Evolutionary conservation across 129 eudicot genomes (phyloP).

Genomic region (Ambrosia trifida): DNA sequence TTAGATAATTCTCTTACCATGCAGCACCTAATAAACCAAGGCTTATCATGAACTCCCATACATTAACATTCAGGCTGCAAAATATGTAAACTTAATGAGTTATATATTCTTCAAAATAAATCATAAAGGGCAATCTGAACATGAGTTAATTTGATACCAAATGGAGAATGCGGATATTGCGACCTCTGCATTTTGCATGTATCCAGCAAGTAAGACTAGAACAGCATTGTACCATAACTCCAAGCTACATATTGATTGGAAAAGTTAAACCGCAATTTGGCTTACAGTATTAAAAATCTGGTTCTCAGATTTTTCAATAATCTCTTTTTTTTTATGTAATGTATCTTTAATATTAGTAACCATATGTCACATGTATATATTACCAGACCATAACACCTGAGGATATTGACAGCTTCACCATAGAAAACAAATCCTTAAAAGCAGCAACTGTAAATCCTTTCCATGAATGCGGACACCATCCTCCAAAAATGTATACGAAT

Average conservation of each 20-base stretch:
- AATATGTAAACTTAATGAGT: not conserved
- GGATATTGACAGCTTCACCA: conserved; percentile 56
- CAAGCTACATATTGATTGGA: conserved; percentile 31
- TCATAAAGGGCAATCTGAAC: not conserved
- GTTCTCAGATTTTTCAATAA: not conserved
- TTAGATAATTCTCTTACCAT: conserved; percentile 41
- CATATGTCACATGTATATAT: not conserved
- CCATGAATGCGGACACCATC: conserved; percentile 63
- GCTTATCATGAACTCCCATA: conserved; percentile 59
- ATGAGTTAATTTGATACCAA: conserved; percentile 37
- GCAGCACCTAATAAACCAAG: conserved; percentile 68
- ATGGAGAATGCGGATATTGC: not conserved
- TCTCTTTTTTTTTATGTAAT: too few species aligned
- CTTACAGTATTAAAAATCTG: conserved; percentile 3
- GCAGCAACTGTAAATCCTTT: conserved; percentile 51
- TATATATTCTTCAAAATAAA: not conserved
- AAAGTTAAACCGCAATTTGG: conserved; percentile 6
- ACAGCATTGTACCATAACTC: conserved; percentile 57
- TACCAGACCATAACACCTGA: conserved; percentile 73
- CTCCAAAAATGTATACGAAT: not conserved
- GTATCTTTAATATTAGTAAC: not conserved
- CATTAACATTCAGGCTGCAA: conserved; percentile 53
- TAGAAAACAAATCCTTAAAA: conserved; percentile 52
- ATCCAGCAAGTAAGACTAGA: too few species aligned
- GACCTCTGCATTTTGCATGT: too few species aligned